Percentiles rank a stretch among this genome's conserved stretches.
phyloP scores from a whole-genome alignment of 2,329 filamentous ascomycete genomes.

The Curvularia sp. region DNA sequence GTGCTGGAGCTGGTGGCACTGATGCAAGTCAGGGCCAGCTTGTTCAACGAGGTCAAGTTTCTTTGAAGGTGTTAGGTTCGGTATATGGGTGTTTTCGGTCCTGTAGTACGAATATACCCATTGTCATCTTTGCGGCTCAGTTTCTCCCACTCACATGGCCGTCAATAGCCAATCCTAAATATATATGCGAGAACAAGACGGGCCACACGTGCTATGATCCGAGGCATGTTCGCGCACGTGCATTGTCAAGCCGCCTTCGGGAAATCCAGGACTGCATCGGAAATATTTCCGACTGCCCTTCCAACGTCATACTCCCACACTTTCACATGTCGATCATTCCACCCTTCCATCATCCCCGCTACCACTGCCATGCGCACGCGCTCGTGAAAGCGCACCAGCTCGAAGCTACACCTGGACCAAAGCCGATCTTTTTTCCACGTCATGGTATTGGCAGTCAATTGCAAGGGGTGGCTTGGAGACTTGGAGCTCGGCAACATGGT shows the following conservation, averaged over 20 bases:
- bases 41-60: constrained; percentile 57
- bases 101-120: constrained; percentile 34
- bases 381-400: constrained; percentile 18
- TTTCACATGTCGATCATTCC: constrained; percentile 40
- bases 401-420: constrained; percentile 5
- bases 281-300: constrained; percentile 29
- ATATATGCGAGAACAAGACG: not conserved
- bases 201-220: constrained; percentile 10
- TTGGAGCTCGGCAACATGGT: constrained; percentile 20
- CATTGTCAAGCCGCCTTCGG: constrained; percentile 27
- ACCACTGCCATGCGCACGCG: constrained; percentile 22
- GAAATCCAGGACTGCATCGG: constrained; percentile 23
- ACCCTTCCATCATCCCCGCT: constrained; percentile 11
- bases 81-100: constrained; percentile 6
- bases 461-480: constrained; percentile 3
- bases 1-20: constrained; percentile 58
- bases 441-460: constrained; percentile 1
- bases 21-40: constrained; percentile 56
- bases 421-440: not conserved
- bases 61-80: constrained; percentile 27
- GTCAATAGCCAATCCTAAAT: not conserved
- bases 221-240: constrained; percentile 32
- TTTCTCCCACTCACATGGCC: not conserved
- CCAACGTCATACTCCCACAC: constrained; percentile 37
- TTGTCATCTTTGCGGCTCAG: constrained; percentile 5